Evolutionary conservation across 495 filamentous ascomycete species (phyloP).

Genomic region (Alectoria sarmentosa): DNA sequence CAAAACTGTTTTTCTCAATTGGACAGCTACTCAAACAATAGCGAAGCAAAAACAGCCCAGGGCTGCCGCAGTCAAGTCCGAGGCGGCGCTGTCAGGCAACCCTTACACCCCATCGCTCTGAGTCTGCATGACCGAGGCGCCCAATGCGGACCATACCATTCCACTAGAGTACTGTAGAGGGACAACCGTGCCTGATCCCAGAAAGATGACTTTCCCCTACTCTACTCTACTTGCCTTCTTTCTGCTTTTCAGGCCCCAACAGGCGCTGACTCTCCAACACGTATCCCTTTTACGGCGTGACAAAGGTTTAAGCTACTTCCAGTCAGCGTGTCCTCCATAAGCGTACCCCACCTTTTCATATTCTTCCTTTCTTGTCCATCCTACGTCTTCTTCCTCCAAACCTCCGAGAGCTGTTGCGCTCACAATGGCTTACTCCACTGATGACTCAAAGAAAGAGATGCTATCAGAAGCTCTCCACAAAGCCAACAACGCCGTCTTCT

Average conservation of each 20-base stretch:
- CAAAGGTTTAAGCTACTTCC: background rate
- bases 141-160: background rate
- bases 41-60: background rate
- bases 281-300: background rate
- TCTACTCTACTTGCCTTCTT: background rate
- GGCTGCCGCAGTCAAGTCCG: background rate
- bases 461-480: constrained; percentile 13
- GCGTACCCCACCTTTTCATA: background rate
- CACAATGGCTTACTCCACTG: constrained; percentile 3
- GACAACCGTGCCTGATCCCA: constrained; percentile 1
- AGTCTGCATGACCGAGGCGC: background rate
- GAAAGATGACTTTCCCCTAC: background rate
- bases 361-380: background rate
- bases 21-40: no score
- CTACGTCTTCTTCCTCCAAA: background rate
- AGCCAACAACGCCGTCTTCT: constrained; percentile 13
- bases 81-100: background rate
- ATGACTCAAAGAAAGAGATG: background rate
- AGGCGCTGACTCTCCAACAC: constrained; percentile 1
- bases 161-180: background rate
- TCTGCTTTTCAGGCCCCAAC: background rate
- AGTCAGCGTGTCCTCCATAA: background rate
- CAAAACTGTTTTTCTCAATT: no score
- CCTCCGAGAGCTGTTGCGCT: background rate
- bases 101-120: no score